Conservation (phyloP, 192 early-diverging fungal genomes). For the Helicostylum pulchrum region DNA sequence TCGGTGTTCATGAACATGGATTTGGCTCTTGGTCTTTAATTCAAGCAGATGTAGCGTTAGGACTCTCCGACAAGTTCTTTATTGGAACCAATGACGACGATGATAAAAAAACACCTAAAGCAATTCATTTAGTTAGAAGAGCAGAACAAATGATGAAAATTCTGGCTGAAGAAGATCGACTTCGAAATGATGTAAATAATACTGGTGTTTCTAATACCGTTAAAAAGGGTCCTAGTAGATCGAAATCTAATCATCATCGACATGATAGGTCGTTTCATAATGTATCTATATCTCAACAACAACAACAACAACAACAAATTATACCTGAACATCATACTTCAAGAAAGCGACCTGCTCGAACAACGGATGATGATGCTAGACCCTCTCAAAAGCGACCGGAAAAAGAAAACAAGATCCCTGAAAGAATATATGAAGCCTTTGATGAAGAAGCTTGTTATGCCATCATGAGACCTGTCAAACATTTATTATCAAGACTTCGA, state of each 20-base stretch:
- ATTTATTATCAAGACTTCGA: constrained; percentile 51
- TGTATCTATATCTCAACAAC: neutral
- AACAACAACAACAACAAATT: neutral
- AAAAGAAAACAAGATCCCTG: neutral
- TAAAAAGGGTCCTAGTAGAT: neutral
- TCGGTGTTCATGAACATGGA: constrained; percentile 92
- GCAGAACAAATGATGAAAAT: constrained; percentile 90
- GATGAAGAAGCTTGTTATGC: constrained; percentile 22
- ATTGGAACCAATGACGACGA: constrained; percentile 43
- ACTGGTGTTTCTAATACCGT: neutral
- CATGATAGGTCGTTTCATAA: neutral
- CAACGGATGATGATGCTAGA: neutral
- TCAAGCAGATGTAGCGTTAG: constrained; percentile 74
- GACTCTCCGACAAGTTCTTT: constrained; percentile 85
- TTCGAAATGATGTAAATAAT: neutral
- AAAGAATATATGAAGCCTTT: neutral
- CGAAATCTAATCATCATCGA: neutral
- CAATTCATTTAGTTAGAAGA: constrained; percentile 81
- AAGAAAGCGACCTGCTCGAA: neutral
- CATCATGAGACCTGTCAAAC: constrained; percentile 62
- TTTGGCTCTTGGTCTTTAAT: constrained; percentile 91
- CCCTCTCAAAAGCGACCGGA: neutral
- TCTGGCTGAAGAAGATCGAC: constrained; percentile 64
- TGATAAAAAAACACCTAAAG: constrained; percentile 67
- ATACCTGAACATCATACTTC: no score